Evolutionary conservation across 2,329 filamentous ascomycete genomes (phyloP).

Genomic region (Dactylonectria macrodidyma): DNA sequence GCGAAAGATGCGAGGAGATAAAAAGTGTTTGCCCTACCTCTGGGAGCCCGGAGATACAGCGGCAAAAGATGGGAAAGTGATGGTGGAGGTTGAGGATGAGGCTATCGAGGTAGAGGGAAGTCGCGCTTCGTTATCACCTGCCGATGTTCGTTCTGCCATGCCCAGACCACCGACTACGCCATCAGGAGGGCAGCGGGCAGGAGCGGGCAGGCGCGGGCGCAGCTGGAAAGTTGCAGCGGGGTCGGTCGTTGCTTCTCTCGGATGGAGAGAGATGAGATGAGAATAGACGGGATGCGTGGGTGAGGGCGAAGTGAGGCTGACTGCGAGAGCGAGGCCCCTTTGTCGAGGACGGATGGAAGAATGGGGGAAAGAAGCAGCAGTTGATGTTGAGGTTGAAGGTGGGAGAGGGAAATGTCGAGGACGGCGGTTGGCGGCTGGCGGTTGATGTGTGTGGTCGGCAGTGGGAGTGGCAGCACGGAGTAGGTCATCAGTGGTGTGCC

Average conservation of each 20-base stretch:
- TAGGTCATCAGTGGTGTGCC: slow-evolving; percentile 15
- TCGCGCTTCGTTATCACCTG: slow-evolving; percentile 71
- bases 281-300: slow-evolving; percentile 32
- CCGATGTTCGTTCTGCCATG: slow-evolving; percentile 76
- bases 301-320: slow-evolving; percentile 18
- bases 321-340: slow-evolving; percentile 17
- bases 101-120: slow-evolving; percentile 60
- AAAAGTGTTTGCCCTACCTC: slow-evolving; percentile 47
- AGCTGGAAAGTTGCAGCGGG: slow-evolving; percentile 38
- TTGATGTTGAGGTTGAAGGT: slow-evolving; percentile 36
- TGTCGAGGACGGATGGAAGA: slow-evolving; percentile 17
- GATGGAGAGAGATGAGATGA: slow-evolving; percentile 35
- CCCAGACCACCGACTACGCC: slow-evolving; percentile 69
- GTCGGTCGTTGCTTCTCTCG: slow-evolving; percentile 40
- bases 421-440: slow-evolving; percentile 38
- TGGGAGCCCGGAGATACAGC: slow-evolving; percentile 42
- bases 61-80: slow-evolving; percentile 28
- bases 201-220: slow-evolving; percentile 44
- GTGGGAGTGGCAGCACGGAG: slow-evolving; percentile 5
- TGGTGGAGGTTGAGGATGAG: slow-evolving; percentile 41
- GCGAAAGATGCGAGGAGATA: slow-evolving; percentile 32
- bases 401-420: slow-evolving; percentile 32
- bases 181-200: slow-evolving; percentile 65
- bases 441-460: slow-evolving; percentile 43
- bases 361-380: slow-evolving; percentile 28